These are phyloP conservation scores for Tuber calosporum DNA, from an alignment of 495 filamentous ascomycete genomes.

Conservation along the genomic window DNA sequence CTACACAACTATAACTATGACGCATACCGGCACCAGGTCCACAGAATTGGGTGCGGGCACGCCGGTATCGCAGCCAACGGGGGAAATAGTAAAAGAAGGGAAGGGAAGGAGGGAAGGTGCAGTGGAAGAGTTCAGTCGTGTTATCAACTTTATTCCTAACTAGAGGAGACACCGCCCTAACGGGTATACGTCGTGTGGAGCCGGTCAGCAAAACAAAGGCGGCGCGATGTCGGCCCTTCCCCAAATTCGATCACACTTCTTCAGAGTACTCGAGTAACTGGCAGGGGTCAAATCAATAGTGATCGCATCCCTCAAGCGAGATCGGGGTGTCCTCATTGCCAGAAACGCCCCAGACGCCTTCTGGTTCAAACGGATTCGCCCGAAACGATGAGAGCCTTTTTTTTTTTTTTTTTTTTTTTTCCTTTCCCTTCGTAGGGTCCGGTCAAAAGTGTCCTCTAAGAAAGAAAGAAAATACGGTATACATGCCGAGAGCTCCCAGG, in stretches of 20 bases:
- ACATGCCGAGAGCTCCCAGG: neutral
- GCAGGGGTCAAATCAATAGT: constrained; percentile 26
- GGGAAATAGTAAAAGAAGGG: constrained; percentile 4
- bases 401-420: no score
- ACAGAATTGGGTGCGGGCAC: constrained; percentile 36
- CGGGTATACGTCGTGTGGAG: constrained; percentile 27
- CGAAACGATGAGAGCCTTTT: neutral
- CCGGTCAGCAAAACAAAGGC: constrained; percentile 34
- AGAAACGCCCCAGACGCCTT: constrained; percentile 36
- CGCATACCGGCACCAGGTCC: constrained; percentile 37
- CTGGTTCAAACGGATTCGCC: neutral
- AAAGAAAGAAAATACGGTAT: neutral
- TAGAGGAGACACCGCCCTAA: no score
- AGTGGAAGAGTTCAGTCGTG: neutral
- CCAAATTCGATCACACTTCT: constrained; percentile 20
- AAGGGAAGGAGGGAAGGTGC: neutral
- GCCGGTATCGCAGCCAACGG: constrained; percentile 28
- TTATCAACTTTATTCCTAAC: no score
- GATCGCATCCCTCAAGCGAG: constrained; percentile 36
- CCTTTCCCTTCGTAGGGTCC: neutral
- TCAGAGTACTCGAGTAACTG: constrained; percentile 9
- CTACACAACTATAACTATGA: constrained; percentile 31
- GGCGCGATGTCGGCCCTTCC: constrained; percentile 29
- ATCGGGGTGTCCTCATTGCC: constrained; percentile 31
- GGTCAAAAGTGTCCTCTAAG: neutral